phyloP scores from a whole-genome alignment of 2,329 filamentous ascomycete genomes.

The Colletotrichum melonis region DNA sequence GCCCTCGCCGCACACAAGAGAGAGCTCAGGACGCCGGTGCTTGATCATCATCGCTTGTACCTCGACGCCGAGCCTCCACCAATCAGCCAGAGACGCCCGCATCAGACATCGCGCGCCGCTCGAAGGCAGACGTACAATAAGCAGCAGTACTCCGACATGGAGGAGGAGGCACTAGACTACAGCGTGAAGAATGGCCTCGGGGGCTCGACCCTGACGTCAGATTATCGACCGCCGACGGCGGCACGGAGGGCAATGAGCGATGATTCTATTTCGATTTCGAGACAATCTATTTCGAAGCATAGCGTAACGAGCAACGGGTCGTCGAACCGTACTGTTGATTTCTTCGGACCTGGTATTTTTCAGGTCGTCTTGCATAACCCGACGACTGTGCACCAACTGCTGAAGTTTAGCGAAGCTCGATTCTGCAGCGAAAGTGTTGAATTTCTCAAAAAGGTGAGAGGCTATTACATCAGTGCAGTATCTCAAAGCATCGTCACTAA shows the following conservation, averaged over 20 bases:
- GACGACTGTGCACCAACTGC: conserved; percentile 57
- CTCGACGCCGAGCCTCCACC: conserved; percentile 28
- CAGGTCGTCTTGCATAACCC: conserved; percentile 62
- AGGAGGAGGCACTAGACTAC: conserved; percentile 2
- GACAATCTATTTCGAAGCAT: conserved; percentile 25
- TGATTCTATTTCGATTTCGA: conserved; percentile 26
- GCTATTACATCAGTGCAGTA: not conserved
- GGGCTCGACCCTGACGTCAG: conserved; percentile 2
- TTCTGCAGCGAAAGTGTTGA: conserved; percentile 62
- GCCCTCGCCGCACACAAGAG: conserved; percentile 19
- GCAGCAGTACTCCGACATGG: conserved; percentile 2
- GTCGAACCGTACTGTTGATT: conserved; percentile 50
- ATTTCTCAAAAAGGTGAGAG: conserved; percentile 61
- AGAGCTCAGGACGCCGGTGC: conserved; percentile 20
- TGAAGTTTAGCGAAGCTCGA: conserved; percentile 58
- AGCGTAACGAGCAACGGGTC: conserved; percentile 23
- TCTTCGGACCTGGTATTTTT: conserved; percentile 63
- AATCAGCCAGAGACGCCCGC: conserved; percentile 18
- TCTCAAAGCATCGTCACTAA: conserved; percentile 38
- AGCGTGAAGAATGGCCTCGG: not conserved
- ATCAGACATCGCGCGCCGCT: not conserved
- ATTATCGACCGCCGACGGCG: not conserved
- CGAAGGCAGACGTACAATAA: not conserved
- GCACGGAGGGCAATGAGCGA: conserved; percentile 6
- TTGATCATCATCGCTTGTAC: conserved; percentile 22